phyloP scores from a whole-genome alignment of 1,284 basidiomycete genomes.

The Ceratobasidium sp. region DNA sequence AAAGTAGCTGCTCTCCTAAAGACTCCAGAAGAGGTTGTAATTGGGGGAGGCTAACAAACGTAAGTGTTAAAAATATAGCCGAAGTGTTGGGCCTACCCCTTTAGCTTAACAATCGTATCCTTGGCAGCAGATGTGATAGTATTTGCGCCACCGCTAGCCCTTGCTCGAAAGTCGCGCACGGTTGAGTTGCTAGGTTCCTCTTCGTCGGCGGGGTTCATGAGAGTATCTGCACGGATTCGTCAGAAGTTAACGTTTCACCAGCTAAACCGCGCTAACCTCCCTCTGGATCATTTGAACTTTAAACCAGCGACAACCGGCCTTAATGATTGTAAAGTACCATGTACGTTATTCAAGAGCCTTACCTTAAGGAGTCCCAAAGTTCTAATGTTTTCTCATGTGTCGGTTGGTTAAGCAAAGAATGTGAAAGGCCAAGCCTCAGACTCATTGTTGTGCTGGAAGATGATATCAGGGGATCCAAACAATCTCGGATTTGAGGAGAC shows the following conservation, averaged over 20 bases:
- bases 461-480: background rate
- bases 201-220: conserved; percentile 10
- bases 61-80: background rate
- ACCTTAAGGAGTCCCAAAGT: conserved; percentile 41
- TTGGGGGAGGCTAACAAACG: conserved; percentile 9
- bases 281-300: background rate
- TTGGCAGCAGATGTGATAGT: background rate
- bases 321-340: background rate
- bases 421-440: conserved; percentile 16
- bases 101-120: background rate
- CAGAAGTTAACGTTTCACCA: background rate
- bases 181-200: conserved; percentile 1
- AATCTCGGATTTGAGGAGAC: background rate
- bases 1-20: conserved; percentile 31
- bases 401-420: conserved; percentile 7
- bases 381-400: conserved; percentile 10
- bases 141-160: background rate
- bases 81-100: background rate
- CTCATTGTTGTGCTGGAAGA: conserved; percentile 19
- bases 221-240: background rate
- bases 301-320: background rate
- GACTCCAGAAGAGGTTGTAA: conserved; percentile 17
- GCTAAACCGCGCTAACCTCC: background rate
- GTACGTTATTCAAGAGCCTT: background rate
- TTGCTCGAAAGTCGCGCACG: conserved; percentile 27